Base-by-base conservation (phyloP, 495 filamentous ascomycete species). In the Penicillium egyptiacum region DNA sequence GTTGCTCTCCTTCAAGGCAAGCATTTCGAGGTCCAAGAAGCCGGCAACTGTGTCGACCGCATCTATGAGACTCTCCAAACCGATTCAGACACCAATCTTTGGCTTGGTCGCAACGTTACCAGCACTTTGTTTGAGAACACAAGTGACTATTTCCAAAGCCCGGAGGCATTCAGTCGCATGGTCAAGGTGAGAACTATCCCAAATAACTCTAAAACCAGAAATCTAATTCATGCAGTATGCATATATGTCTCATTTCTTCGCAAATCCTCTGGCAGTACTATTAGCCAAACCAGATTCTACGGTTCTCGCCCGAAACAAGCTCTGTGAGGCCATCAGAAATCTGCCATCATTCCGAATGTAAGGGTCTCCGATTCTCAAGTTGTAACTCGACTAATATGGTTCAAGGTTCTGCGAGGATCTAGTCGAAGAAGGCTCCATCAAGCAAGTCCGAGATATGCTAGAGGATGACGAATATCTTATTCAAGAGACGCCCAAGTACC, bases 161-260 rank as follows among this genome's bases (percentile, higher is more conserved):
- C 91, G n/a, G 85, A 90, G 46, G 81, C 83, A 2, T 94, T 97
- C 70, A 80, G 86, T 57, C 83, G 82, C 59, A 86, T 89, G 48
- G 69, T 96, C 4, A 95, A 96, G 79, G 90, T 92, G 75, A 66
- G 68, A 51, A 14, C 23, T n/a, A 2, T 19, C 33, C 35, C 17
- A 19, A 20, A 23, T 43, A 14, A 7, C 33, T 23, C 20, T n/a
- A 9, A 7, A 0, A 16, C 16, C 2, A 16, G 16, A 8, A 62
- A 40, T 44, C 60, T 67, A 57, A 68, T 22, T 7, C 19, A 10
- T 49, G 12, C 59, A 95, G 88, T 97, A 97, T 72, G 84, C 86
- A 14, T 93, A 94, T 61, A 97, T 98, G 93, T 91, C 88, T 28
- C 91, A 96, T 69, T 97, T 96, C 69, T 98, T 93, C 66, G 89